Conservation (phyloP, 2,329 filamentous ascomycete genomes). For the Paracorniculantispora psalliotae region DNA sequence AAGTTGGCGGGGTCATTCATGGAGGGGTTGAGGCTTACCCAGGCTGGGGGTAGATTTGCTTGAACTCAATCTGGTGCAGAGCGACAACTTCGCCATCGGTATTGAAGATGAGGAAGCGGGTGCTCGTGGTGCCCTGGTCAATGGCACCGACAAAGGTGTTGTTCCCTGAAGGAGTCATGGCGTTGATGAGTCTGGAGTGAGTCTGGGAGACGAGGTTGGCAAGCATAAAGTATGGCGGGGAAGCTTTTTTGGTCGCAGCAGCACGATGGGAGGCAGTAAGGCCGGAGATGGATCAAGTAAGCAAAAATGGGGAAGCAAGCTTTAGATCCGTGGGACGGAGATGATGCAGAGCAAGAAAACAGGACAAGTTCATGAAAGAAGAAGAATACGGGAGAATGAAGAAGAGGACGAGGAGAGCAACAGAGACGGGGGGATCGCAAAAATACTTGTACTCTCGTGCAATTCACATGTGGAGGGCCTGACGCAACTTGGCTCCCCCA, state of each 20-base stretch:
- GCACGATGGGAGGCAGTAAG: slow-evolving; percentile 9
- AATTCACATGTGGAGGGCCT: slow-evolving; percentile 13
- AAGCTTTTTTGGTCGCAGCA: slow-evolving; percentile 13
- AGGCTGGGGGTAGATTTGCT: slow-evolving; percentile 67
- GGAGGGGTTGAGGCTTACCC: slow-evolving; percentile 49
- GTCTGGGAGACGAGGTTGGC: slow-evolving; percentile 20
- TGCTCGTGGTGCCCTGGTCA: slow-evolving; percentile 75
- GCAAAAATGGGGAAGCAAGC: slow-evolving; percentile 9
- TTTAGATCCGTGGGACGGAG: neutral
- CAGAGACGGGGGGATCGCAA: slow-evolving; percentile 15
- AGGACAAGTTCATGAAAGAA: neutral
- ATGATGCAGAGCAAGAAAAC: neutral
- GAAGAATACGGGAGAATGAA: neutral
- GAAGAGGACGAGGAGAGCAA: too few relatives aligned
- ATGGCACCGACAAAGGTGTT: slow-evolving; percentile 65
- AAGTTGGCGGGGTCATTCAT: neutral
- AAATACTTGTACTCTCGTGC: slow-evolving; percentile 12
- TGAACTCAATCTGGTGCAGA: slow-evolving; percentile 71
- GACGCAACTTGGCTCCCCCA: slow-evolving; percentile 10
- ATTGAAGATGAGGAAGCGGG: slow-evolving; percentile 75
- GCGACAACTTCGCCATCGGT: slow-evolving; percentile 63
- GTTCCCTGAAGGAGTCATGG: slow-evolving; percentile 29
- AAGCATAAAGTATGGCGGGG: slow-evolving; percentile 19
- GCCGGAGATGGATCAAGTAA: slow-evolving; percentile 9
- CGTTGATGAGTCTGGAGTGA: slow-evolving; percentile 19